Evolutionary conservation across 2,329 filamentous ascomycete species (phyloP).

Genomic region (Grosmannia serpens): DNA sequence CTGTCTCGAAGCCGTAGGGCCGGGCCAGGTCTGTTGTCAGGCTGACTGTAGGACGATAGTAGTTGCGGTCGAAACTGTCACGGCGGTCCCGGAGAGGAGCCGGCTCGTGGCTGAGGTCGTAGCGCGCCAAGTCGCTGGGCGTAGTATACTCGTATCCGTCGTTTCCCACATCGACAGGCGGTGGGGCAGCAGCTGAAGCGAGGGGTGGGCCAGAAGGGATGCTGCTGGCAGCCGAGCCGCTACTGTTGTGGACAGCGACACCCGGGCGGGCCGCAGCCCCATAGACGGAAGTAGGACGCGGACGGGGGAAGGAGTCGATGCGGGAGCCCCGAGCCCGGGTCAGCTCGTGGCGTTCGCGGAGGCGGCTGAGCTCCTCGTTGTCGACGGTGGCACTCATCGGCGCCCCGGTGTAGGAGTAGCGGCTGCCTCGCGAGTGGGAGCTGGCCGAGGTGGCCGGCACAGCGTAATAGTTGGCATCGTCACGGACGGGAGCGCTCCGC

Average conservation of each 20-base stretch:
- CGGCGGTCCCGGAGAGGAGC: constrained; percentile 29
- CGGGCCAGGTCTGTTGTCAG: constrained; percentile 35
- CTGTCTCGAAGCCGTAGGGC: constrained; percentile 28
- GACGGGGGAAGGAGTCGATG: constrained; percentile 24
- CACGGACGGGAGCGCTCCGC: constrained; percentile 37
- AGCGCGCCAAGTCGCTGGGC: constrained; percentile 47
- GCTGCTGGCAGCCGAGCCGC: constrained; percentile 12
- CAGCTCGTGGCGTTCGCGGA: constrained; percentile 35
- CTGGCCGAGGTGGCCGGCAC: constrained; percentile 45
- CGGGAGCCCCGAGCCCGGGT: constrained; percentile 23
- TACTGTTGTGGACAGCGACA: neutral
- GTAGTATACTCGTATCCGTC: constrained; percentile 55
- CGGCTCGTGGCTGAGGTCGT: constrained; percentile 43
- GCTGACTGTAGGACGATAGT: constrained; percentile 44
- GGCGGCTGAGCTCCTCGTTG: constrained; percentile 38
- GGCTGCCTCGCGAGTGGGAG: constrained; percentile 33
- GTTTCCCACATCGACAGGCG: constrained; percentile 38
- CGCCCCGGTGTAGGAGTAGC: constrained; percentile 21
- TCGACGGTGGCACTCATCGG: constrained; percentile 21
- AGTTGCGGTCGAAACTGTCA: constrained; percentile 44
- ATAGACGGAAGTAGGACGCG: constrained; percentile 35
- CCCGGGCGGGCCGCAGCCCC: constrained; percentile 25
- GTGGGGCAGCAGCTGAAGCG: constrained; percentile 2
- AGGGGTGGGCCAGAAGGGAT: neutral
- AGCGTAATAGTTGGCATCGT: constrained; percentile 38